Base-by-base conservation (phyloP, 257 asterid species). In the Coffea eugenioides region DNA sequence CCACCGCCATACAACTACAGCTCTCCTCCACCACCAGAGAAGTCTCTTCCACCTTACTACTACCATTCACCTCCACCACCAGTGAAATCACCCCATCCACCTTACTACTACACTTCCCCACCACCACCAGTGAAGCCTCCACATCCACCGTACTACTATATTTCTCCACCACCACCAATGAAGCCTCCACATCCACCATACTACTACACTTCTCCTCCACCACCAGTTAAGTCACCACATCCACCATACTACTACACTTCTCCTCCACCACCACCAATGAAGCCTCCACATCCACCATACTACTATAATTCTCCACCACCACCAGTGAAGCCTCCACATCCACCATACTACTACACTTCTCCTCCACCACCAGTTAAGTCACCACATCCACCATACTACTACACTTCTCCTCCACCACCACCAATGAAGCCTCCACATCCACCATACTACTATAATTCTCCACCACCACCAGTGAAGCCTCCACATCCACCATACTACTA, bases 31-130 rank as follows among this genome's bases (percentile, higher is more conserved):
- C 88, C 86, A 18, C 86, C 86, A 0, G 56, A 54, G 21, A 83
- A 73, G 0, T 86, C 90, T 0, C 92, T 89, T 0, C 91, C 91
- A 0, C 88, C 90, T 0, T 89, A 86, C n/a, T 27, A 79, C 4
- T 89, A 91, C 69, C 18, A 0, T 0, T 87, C 94, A 0, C 91
- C 95, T 0, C 93, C 95, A 6, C 90, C 91, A 9, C 92, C 91
- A 0, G 1, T 0, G 46, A 74, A 68, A 0, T 65, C 89, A 0
- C 86, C 88, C 0, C 81, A 88, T 15, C 85, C 89, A 1, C 87
- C 88, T 0, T 85, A 87, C 15, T 39, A 73, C 34, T 79, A 85
- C 57, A 34, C 7, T 0, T 81, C 83, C 14, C 83, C 87, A 0
- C 82, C 85, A 5, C 81, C 86, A 5, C 80, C 81, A 3, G 74